Evolutionary conservation across 352 stramenopile genomes (phyloP), one percentile per base, ranked within the genome.

Genomic region (Plasmopara viticola): DNA sequence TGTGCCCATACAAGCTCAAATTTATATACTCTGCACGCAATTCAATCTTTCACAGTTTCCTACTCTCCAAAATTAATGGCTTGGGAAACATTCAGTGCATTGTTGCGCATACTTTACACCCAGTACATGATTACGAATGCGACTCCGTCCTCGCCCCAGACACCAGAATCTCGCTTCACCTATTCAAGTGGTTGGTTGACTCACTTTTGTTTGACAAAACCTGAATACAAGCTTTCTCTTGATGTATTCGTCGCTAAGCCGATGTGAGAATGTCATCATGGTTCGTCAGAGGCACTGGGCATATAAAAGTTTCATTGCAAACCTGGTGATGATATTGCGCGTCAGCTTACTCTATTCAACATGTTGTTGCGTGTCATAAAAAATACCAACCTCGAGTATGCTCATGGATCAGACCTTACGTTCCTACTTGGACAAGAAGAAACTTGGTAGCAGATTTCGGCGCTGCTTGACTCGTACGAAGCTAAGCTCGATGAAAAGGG

Each of bases 141-240:
- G 58, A 61, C 60, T 8, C 55, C 56, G 4, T 74, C 62, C 13
- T 65, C 45, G 2, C 55, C 64, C 12, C 66, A 63, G 62, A 66
- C 66, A 51, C 66, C 78, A 20, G 64, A 84, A 34, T 77, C 78
- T 29, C 96, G 95, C 59, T 77, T 97, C 61, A 82, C 90, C 48
- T 84, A 91, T 51, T 89, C 78, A 14, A 79, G 96, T 31, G 78
- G 90, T 46, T 97, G 87, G 73, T 96, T 97, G 77, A 78, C 87
- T 5, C 90, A 93, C 49, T 86, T 97, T 25, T 84, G 74, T 38
- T 56, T 90, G 28, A 63, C 88, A 34, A 87, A 78, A 44, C 70
- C 76, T 5, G 74, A 87, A 25, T 78, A 81, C 56, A 87, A 78
- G 56, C 76, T 93, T 9, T 63, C 64, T 0, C 76, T 93, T 12